Conservation (phyloP, 345 rosid species). For the Syzygium oleosum region DNA sequence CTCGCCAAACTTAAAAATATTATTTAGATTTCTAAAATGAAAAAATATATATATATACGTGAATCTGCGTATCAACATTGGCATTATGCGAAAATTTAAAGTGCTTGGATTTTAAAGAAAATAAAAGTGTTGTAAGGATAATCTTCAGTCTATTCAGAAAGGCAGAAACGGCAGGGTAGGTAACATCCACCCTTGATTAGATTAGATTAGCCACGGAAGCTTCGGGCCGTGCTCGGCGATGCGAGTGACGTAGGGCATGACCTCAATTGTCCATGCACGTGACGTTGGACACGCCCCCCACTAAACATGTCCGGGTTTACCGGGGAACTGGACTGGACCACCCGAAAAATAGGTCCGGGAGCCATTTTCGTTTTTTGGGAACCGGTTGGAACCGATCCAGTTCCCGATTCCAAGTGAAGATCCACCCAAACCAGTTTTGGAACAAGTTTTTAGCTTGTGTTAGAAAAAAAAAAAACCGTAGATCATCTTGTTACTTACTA, state of each 20-base stretch:
- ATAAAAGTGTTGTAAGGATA: neutral
- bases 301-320: neutral
- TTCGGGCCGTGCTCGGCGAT: neutral
- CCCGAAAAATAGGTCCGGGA: too few species aligned
- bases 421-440: too few species aligned
- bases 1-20: neutral
- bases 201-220: slow-evolving; percentile 58
- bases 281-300: neutral
- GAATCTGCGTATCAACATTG: neutral
- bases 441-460: too few species aligned
- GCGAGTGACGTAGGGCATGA: neutral
- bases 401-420: too few species aligned
- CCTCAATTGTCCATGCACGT: neutral
- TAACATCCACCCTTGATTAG: neutral
- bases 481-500: too few species aligned
- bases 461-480: too few species aligned
- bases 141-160: neutral
- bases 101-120: neutral
- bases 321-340: too few species aligned
- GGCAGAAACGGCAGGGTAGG: neutral
- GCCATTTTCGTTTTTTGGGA: too few species aligned
- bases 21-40: neutral
- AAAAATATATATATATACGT: neutral
- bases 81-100: neutral
- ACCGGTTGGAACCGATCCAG: too few species aligned